Conservation (phyloP, 1,284 basidiomycete genomes). For the Taiwanofungus camphoratus region DNA sequence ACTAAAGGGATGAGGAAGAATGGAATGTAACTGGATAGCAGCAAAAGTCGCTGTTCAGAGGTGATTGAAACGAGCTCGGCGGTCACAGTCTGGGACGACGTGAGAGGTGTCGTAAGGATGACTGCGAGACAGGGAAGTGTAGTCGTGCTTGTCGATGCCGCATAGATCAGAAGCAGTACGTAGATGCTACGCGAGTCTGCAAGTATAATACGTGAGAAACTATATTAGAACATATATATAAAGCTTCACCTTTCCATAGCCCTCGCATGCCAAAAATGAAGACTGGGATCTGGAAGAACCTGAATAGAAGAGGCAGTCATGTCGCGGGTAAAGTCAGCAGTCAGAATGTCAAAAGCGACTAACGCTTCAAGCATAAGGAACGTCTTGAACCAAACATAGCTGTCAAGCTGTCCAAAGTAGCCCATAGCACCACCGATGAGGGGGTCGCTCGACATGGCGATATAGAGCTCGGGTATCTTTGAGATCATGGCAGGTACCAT, state of each 20-base stretch:
- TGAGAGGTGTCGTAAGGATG: constrained; percentile 43
- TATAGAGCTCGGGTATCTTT: constrained; percentile 40
- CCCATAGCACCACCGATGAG: constrained; percentile 51
- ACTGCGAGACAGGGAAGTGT: constrained; percentile 65
- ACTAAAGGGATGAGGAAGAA: constrained; percentile 68
- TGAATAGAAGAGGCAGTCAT: too few species aligned
- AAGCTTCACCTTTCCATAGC: constrained; percentile 54
- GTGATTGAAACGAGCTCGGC: constrained; percentile 32
- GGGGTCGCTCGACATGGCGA: constrained; percentile 54
- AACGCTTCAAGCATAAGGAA: constrained; percentile 56
- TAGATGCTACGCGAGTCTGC: constrained; percentile 31
- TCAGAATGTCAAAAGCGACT: constrained; percentile 10
- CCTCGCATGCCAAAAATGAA: constrained; percentile 66
- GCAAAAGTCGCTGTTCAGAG: constrained; percentile 37
- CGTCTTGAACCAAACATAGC: constrained; percentile 60
- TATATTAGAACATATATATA: background rate
- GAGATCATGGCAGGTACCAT: constrained; percentile 43
- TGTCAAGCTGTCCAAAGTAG: constrained; percentile 31
- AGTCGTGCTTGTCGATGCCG: constrained; percentile 73
- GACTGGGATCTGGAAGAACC: constrained; percentile 71
- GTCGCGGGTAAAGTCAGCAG: too few species aligned
- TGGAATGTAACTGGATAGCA: constrained; percentile 72
- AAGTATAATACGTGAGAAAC: background rate
- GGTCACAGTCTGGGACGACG: constrained; percentile 28
- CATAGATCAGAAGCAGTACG: constrained; percentile 64